Conservation (phyloP, 176 grass and related monocot genomes). For the Phyllostachys edulis region DNA sequence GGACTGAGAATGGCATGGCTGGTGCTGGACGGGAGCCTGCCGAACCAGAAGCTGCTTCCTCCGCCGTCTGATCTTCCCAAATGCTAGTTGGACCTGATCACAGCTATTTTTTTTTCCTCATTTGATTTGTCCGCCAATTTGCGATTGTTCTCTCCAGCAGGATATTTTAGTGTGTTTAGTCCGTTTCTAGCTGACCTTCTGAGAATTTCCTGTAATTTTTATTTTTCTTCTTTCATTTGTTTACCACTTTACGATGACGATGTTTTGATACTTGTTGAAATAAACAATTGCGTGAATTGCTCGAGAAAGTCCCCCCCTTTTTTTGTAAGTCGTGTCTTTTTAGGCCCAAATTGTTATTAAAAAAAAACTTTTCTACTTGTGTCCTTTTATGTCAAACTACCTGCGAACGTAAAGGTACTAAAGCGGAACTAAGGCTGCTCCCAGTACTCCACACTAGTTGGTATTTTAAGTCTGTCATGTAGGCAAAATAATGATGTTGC, state of each 20-base stretch:
- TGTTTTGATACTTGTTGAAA: conserved; percentile 34
- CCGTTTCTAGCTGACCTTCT: conserved; percentile 30
- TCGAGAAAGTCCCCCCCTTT: neutral
- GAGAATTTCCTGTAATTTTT: neutral
- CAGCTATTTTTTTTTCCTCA: neutral
- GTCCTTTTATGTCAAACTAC: neutral
- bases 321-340: neutral
- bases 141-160: conserved; percentile 30
- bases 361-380: neutral
- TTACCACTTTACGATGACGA: conserved; percentile 15
- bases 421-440: too few relatives aligned
- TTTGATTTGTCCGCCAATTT: conserved; percentile 30
- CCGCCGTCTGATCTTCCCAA: conserved; percentile 56
- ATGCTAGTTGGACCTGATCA: conserved; percentile 31
- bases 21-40: conserved; percentile 45
- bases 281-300: conserved; percentile 37
- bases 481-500: too few relatives aligned
- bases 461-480: too few relatives aligned
- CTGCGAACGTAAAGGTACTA: neutral
- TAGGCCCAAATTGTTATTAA: neutral
- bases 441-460: too few relatives aligned
- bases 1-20: conserved; percentile 59
- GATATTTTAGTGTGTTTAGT: conserved; percentile 22
- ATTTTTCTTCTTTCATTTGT: neutral
- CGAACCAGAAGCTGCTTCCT: conserved; percentile 44